phyloP scores from a whole-genome alignment of 2,329 filamentous ascomycete species.

The Clonostachys chloroleuca region DNA sequence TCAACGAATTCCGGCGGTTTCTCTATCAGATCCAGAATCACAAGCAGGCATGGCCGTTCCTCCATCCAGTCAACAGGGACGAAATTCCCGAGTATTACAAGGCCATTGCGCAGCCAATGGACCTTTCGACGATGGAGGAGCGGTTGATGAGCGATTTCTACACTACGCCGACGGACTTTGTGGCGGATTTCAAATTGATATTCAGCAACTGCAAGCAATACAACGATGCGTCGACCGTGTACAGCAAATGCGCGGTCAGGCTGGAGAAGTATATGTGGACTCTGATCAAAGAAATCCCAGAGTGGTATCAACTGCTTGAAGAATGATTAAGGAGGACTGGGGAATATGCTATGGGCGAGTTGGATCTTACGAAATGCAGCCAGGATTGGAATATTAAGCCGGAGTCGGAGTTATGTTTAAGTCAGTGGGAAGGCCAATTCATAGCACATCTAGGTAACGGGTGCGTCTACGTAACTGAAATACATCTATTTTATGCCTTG shows the following conservation, averaged over 20 bases:
- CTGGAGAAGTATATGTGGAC: conserved; percentile 69
- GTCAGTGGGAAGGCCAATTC: no score
- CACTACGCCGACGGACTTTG: conserved; percentile 66
- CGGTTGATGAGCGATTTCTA: conserved; percentile 71
- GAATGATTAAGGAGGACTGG: conserved; percentile 3
- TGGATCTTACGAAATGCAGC: no score
- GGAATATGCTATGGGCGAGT: no score
- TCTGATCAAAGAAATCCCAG: conserved; percentile 65
- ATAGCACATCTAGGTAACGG: no score
- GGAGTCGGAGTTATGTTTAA: no score
- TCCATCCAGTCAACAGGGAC: conserved; percentile 69
- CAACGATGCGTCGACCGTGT: conserved; percentile 71
- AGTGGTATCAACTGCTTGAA: conserved; percentile 45
- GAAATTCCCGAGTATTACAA: conserved; percentile 77
- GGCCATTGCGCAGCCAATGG: conserved; percentile 75
- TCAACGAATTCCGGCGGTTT: conserved; percentile 67
- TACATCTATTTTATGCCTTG: no score
- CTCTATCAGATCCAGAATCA: conserved; percentile 73
- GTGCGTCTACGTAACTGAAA: no score
- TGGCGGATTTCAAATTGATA: conserved; percentile 65
- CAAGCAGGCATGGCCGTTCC: conserved; percentile 69
- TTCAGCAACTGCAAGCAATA: conserved; percentile 72
- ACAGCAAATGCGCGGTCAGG: conserved; percentile 70
- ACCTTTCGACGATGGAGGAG: conserved; percentile 68
- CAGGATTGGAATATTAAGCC: no score